These are phyloP conservation scores for Exophiala aquamarina DNA, from an alignment of 2,329 filamentous ascomycete species.

Conservation along the genomic window DNA sequence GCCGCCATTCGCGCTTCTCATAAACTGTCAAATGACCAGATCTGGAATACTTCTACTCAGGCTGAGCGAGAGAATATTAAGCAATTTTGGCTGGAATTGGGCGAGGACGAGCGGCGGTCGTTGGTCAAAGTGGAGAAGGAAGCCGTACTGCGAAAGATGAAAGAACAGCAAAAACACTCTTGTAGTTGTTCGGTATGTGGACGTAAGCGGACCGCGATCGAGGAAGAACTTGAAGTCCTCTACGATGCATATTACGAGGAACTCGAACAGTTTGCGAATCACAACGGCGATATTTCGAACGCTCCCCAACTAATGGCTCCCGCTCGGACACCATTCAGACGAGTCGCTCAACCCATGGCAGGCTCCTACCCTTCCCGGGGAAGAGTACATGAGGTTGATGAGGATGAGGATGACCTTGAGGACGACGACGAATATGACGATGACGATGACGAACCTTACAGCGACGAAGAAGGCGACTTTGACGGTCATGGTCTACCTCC, in stretches of 20 bases:
- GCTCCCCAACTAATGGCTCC: constrained; percentile 68
- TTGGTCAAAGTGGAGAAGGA: constrained; percentile 98
- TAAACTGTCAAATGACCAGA: constrained; percentile 70
- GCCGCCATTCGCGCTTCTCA: constrained; percentile 43
- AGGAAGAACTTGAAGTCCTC: constrained; percentile 94
- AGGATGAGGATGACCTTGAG: constrained; percentile 57
- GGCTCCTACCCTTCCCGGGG: constrained; percentile 60
- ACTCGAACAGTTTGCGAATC: constrained; percentile 93
- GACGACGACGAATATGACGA: constrained; percentile 58
- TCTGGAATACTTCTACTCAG: constrained; percentile 94
- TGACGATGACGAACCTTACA: constrained; percentile 68
- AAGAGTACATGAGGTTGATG: constrained; percentile 61
- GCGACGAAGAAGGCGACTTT: constrained; percentile 62
- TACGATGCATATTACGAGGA: constrained; percentile 99
- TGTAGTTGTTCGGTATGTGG: constrained; percentile 98
- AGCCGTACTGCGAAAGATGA: constrained; percentile 97
- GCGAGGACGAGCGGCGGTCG: constrained; percentile 91
- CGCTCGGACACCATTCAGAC: constrained; percentile 52
- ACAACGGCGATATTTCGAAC: constrained; percentile 63
- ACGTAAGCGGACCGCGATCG: constrained; percentile 91
- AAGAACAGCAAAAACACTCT: constrained; percentile 98
- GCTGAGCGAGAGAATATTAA: constrained; percentile 97
- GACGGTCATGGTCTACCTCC: constrained; percentile 65
- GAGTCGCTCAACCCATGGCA: constrained; percentile 42
- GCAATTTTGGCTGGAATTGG: constrained; percentile 93